These are phyloP conservation scores for Hypomontagnella submonticulosa DNA, from an alignment of 495 filamentous ascomycete species.

Conservation along the genomic window DNA sequence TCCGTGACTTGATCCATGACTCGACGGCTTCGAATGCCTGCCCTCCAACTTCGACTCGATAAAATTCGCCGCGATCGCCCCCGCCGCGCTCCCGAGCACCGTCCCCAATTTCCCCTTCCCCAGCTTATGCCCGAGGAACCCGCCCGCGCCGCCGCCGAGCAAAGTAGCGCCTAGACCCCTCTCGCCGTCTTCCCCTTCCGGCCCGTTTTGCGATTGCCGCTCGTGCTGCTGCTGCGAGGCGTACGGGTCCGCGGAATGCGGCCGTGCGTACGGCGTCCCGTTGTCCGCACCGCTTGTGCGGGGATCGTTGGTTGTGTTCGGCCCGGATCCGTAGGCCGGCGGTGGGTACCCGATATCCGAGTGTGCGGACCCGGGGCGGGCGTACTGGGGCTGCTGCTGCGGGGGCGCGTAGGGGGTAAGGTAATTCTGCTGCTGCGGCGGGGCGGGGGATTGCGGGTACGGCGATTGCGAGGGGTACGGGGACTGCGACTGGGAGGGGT, in stretches of 20 bases:
- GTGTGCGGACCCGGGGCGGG: slow-evolving; percentile 40
- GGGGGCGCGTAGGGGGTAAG: slow-evolving; percentile 38
- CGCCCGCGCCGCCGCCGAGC: slow-evolving; percentile 64
- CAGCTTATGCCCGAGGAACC: slow-evolving; percentile 59
- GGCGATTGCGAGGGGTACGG: slow-evolving; percentile 42
- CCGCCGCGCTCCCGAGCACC: slow-evolving; percentile 61
- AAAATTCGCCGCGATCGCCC: slow-evolving; percentile 67
- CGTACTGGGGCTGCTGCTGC: slow-evolving; percentile 41
- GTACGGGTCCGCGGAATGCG: slow-evolving; percentile 44
- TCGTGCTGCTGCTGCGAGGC: slow-evolving; percentile 23
- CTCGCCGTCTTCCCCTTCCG: slow-evolving; percentile 56
- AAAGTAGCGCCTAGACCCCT: slow-evolving; percentile 66
- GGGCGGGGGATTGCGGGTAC: slow-evolving; percentile 35
- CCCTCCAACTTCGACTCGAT: slow-evolving; percentile 60
- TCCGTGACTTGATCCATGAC: background rate
- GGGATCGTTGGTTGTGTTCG: background rate
- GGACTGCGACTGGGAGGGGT: slow-evolving; percentile 43
- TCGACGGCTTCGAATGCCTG: slow-evolving; percentile 33
- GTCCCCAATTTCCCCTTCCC: slow-evolving; percentile 63
- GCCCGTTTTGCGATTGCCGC: slow-evolving; percentile 30
- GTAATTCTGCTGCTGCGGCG: slow-evolving; percentile 24
- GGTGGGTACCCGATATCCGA: slow-evolving; percentile 38
- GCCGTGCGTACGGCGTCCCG: slow-evolving; percentile 20
- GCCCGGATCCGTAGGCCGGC: slow-evolving; percentile 14
- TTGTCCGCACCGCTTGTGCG: no score